Base-by-base conservation (phyloP, 768 basidiomycete species). In the Termitomyces sp. region DNA sequence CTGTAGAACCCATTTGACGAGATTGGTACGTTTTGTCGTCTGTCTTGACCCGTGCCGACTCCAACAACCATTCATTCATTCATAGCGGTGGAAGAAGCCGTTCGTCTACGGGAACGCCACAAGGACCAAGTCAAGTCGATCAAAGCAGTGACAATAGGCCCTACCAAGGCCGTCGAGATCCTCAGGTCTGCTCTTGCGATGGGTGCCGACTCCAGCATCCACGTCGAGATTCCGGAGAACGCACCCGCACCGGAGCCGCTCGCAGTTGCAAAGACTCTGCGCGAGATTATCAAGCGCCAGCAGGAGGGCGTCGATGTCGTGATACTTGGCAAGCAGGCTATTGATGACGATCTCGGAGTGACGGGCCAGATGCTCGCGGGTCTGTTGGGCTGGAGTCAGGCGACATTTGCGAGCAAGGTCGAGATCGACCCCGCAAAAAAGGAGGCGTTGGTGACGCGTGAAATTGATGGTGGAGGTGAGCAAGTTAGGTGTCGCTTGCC, bases 331-430 rank as follows among this genome's bases (percentile, higher is more conserved):
- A 99, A 99, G 75, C 97, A 99, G 72, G 89, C 96, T 14, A 99
- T 99, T 63, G 97, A 99, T 74, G 95, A 96, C 65, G 97, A 99
- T 69, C 81, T 92, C 6, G 91, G 92, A 5, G 88, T 95, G 75
- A 98, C 96, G 12, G 96, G 96, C 0, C 95, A 97, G 71, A 98
- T 98, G 92, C 81, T 98, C 27, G 95, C 95, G 17, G 96, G 94
- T 1, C 75, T 98, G 66, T 72, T 98, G 65, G 86, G 85, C 17
- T 97, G 95, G 90, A 82, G 88, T 10, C 96, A 98, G 74, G 97
- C 92, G 41, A 95, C 93, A 61, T 98, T 92, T 70, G 97, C 95
- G 52, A 94, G 91, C 71, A 90, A 90, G 71, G 73, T 96, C 7
- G 86, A 86, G 8, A 72, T 97, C 4, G 84, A 90, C 60, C 75